phyloP scores from a whole-genome alignment of 2,329 filamentous ascomycete species.

The Hypoxylon sp. region DNA sequence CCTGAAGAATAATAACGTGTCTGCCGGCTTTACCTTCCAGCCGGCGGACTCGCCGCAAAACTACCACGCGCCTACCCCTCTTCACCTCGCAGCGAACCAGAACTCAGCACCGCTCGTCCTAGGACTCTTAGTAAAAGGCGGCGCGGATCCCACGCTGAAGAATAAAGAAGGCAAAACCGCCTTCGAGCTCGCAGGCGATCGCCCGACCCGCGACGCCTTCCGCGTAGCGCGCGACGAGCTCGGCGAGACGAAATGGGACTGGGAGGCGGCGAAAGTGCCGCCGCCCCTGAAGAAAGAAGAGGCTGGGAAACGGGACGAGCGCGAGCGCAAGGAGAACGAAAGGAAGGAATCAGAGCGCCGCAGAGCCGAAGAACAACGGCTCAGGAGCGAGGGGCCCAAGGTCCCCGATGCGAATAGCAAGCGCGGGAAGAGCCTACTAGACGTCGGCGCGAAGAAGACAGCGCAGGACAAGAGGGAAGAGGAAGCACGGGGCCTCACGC shows the following conservation, averaged over 20 bases:
- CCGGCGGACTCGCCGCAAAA: slow-evolving; percentile 75
- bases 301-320: slow-evolving; percentile 74
- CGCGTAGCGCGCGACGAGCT: slow-evolving; percentile 86
- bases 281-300: slow-evolving; percentile 77
- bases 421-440: slow-evolving; percentile 65
- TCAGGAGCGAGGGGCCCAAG: slow-evolving; percentile 75
- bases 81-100: slow-evolving; percentile 87
- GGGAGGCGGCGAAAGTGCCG: slow-evolving; percentile 82
- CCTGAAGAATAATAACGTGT: slow-evolving; percentile 79
- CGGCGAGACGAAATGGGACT: slow-evolving; percentile 81
- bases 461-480: slow-evolving; percentile 85
- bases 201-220: slow-evolving; percentile 89
- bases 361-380: slow-evolving; percentile 78
- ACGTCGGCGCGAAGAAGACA: slow-evolving; percentile 75
- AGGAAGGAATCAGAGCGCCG: slow-evolving; percentile 78
- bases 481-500: slow-evolving; percentile 84
- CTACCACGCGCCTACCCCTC: slow-evolving; percentile 82
- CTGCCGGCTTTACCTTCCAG: slow-evolving; percentile 79
- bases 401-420: slow-evolving; percentile 55
- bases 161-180: slow-evolving; percentile 85
- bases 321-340: slow-evolving; percentile 77
- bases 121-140: slow-evolving; percentile 80
- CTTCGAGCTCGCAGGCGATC: slow-evolving; percentile 89
- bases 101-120: slow-evolving; percentile 82
- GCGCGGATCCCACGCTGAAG: slow-evolving; percentile 76